Evolutionary conservation across 495 filamentous ascomycete genomes (phyloP), one percentile per base, ranked within the genome.

Genomic region (Cladorrhinum samala): DNA sequence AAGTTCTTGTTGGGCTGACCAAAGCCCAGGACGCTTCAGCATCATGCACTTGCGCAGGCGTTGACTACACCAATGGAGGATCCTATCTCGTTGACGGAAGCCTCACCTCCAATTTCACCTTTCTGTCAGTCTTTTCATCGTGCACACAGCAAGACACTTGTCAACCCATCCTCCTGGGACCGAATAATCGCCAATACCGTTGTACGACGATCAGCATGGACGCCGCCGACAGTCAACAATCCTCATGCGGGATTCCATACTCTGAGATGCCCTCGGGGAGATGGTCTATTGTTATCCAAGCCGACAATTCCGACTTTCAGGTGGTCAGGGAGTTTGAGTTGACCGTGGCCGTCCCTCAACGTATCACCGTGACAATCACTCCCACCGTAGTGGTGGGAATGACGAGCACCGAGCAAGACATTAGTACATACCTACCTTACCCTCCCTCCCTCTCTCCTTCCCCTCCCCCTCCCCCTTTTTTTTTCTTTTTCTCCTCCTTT

Each of bases 221-320:
- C 14, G 51, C 50, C 11, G 53, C 50, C 24, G 33, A 58, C 23
- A 56, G 58, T 40, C 58, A 62, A 37, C 49, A 51, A 17, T 65
- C 62, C 0, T 38, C 53, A 6, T 65, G 57, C 47, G 38, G 51
- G 4, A 58, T 65, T 3, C 16, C 41, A 20, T 57, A 59, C 30
- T 52, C 50, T 1, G 24, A 54, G 9, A 61, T 65, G 58, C 21
- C 37, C 9, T 37, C 50, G 2, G 62, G 62, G 11, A 53, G 27
- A 13, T 65, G 62, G 62, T 56, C 52, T 23, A 65, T 65, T 40
- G 49, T 65, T 2, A 61, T 65, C 41, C 62, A 65, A 41, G 62
- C 62, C 23, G 62, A 65, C 36, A 55, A 52, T 7, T 30, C 44
- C 20, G 48, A 65, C 39, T 61, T 65, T 43, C 56, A 58, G 23